Conservation (phyloP, 306 rosid species). For the Cicer chorassanicum region DNA sequence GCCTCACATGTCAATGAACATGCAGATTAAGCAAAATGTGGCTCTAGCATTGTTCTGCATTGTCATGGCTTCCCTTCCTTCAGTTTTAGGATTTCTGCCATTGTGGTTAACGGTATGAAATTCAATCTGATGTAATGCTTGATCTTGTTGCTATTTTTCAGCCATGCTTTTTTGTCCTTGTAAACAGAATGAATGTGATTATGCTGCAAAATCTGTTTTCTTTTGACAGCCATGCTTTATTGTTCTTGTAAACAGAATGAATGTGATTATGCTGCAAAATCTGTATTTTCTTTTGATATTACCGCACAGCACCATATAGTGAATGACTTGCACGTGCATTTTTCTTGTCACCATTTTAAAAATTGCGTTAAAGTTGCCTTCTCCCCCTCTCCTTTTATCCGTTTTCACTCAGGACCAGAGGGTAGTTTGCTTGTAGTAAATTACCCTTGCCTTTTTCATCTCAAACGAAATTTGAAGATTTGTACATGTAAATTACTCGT, state of each 20-base stretch:
- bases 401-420: not conserved
- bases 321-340: not conserved
- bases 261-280: conserved; percentile 29
- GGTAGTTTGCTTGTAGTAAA: not conserved
- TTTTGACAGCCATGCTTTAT: conserved; percentile 13
- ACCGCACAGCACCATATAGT: conserved; percentile 1
- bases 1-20: conserved; percentile 38
- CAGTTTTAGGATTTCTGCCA: conserved; percentile 93
- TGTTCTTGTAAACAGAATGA: conserved; percentile 14
- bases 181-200: conserved; percentile 3
- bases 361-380: not conserved
- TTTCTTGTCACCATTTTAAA: conserved; percentile 18
- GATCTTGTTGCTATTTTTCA: conserved; percentile 3
- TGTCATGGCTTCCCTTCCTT: conserved; percentile 86
- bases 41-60: conserved; percentile 84
- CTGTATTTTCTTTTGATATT: conserved; percentile 20
- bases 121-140: conserved; percentile 39
- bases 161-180: conserved; percentile 4
- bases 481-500: not conserved
- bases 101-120: conserved; percentile 89
- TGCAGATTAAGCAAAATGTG: conserved; percentile 94
- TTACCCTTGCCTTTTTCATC: not conserved
- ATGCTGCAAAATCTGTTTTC: conserved; percentile 1
- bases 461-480: not conserved
- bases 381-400: not conserved